phyloP scores from a whole-genome alignment of 345 rosid species.

The Eucalyptus fibrosa region DNA sequence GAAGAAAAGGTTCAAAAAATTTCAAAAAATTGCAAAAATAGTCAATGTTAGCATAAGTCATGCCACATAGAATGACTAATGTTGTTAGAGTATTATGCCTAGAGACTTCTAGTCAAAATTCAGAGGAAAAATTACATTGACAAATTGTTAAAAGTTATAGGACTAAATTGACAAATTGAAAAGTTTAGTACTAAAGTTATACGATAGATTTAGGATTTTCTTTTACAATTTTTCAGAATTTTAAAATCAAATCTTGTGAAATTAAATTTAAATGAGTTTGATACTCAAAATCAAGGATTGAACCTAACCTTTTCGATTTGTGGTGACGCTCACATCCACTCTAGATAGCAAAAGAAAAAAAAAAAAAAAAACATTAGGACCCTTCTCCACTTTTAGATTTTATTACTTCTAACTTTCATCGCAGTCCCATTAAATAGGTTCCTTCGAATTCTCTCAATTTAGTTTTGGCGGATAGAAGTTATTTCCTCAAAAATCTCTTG shows the following conservation, averaged over 20 bases:
- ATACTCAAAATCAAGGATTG: background rate
- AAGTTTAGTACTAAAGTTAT: background rate
- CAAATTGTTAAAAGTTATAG: too few species aligned
- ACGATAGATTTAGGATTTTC: too few species aligned
- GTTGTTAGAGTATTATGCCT: too few species aligned
- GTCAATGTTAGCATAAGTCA: accelerated
- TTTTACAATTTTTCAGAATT: background rate
- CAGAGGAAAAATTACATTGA: too few species aligned
- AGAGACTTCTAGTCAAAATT: too few species aligned
- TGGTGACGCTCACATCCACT: background rate
- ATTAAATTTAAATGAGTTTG: background rate
- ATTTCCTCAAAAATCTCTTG: background rate
- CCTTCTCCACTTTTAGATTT: background rate
- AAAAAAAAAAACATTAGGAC: background rate
- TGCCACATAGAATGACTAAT: too few species aligned
- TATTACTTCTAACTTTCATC: background rate
- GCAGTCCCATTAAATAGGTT: background rate
- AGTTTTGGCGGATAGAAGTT: background rate
- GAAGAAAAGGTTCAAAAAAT: too few species aligned
- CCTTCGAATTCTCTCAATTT: background rate
- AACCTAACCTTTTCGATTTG: background rate
- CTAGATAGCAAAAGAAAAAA: background rate
- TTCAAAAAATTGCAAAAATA: too few species aligned
- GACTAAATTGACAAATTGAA: background rate
- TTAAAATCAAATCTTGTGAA: background rate